Evolutionary conservation across 108 stramenopile genomes (phyloP).

Genomic region (Cyclotella distinguenda): DNA sequence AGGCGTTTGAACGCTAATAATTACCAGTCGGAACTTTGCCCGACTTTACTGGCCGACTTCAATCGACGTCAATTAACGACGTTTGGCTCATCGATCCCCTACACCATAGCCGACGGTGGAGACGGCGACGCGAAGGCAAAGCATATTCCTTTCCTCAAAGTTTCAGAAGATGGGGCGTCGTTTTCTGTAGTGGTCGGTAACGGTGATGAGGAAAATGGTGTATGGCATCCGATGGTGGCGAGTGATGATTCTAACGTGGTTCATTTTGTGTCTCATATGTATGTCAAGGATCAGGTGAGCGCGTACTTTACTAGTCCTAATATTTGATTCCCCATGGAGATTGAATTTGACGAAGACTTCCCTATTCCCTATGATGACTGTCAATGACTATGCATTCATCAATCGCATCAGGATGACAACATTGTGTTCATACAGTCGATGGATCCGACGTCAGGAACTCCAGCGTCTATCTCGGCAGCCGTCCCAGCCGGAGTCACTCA

Average conservation of each 20-base stretch:
- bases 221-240: slow-evolving; percentile 19
- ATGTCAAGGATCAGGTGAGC: slow-evolving; percentile 28
- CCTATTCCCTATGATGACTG: not conserved
- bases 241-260: slow-evolving; percentile 19
- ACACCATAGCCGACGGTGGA: not conserved
- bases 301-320: too few relatives aligned
- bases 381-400: not conserved
- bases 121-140: not conserved
- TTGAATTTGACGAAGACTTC: not conserved
- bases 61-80: slow-evolving; percentile 15
- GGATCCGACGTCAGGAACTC: slow-evolving; percentile 4
- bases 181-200: slow-evolving; percentile 12
- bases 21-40: slow-evolving; percentile 23
- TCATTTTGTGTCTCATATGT: slow-evolving; percentile 24
- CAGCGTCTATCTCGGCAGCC: not conserved
- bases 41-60: slow-evolving; percentile 24
- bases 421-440: slow-evolving; percentile 7
- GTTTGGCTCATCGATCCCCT: not conserved
- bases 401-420: slow-evolving; percentile 10
- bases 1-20: too few relatives aligned
- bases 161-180: slow-evolving; percentile 8
- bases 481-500: slow-evolving; percentile 27
- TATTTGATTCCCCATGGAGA: too few relatives aligned
- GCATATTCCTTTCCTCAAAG: slow-evolving; percentile 17
- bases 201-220: slow-evolving; percentile 23